phyloP scores from a whole-genome alignment of 805 yeast genomes.

The Myxozyma kluyveri region DNA sequence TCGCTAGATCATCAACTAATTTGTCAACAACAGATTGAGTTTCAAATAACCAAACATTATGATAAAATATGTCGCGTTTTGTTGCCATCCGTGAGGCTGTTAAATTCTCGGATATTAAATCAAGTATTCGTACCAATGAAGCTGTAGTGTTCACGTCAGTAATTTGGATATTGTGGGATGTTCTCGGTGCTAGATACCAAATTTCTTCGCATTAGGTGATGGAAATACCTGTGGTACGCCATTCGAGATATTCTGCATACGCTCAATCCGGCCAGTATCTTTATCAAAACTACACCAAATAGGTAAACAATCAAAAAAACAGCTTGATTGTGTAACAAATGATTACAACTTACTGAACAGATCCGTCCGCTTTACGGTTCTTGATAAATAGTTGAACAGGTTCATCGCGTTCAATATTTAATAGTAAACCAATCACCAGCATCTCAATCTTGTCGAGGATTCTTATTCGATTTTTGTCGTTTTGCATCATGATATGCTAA shows the following conservation, averaged over 20 bases:
- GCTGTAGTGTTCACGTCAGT: conserved; percentile 5
- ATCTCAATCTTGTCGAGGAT: conserved; percentile 1
- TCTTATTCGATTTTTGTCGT: too few species aligned
- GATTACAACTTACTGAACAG: not conserved
- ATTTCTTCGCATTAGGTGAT: not conserved
- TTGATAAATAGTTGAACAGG: not conserved
- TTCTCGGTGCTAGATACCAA: not conserved
- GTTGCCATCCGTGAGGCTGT: conserved; percentile 35
- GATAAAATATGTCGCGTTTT: conserved; percentile 58
- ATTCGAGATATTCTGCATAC: not conserved
- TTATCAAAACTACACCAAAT: not conserved
- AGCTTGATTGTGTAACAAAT: not conserved
- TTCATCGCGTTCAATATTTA: not conserved
- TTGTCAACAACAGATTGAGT: conserved; percentile 46
- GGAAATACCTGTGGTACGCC: not conserved
- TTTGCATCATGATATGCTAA: too few species aligned
- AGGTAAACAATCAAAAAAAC: not conserved
- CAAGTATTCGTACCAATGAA: conserved; percentile 9
- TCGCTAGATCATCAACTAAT: conserved; percentile 42
- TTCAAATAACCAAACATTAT: conserved; percentile 52
- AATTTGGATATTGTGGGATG: not conserved
- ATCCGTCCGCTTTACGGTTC: conserved; percentile 1
- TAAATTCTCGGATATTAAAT: conserved; percentile 17
- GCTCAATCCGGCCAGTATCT: not conserved
- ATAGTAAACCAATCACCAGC: not conserved